Base-by-base conservation (phyloP, 2,329 filamentous ascomycete species). In the Aspergillus sp. region DNA sequence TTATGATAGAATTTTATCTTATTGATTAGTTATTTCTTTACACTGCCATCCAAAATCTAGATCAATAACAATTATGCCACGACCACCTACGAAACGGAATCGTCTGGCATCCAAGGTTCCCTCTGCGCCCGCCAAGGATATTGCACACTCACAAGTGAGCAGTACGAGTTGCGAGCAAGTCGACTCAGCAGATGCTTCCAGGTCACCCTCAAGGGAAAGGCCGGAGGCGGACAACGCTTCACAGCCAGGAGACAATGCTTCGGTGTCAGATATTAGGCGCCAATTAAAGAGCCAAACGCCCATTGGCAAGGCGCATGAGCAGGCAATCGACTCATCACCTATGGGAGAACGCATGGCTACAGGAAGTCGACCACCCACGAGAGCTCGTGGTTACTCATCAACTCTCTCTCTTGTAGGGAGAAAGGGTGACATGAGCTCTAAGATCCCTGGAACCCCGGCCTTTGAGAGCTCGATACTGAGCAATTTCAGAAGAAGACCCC, bases 391-490 rank as follows among this genome's bases (percentile, higher is more conserved):
- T 27, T 68, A 68, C 43, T 68, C 66, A 4, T 66, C 66, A 33
- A 67, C 65, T 9, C 46, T 67, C 26, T 68, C 65, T 6, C 50
- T 68, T 32, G 63, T 53, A 12, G 64, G 62, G n/a, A 58, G 64
- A 39, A 64, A 64, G 49, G 62, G 60, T n/a, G 65, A 68, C 36
- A 51, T 52, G 27, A 54, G 47, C 40, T 62, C 64, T 19, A 63
- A 59, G 26, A 50, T 66, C 26, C 62, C 64, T 27, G 67, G 63
- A 8, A 72, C 69, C 7, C 69, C 69, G 33, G 64, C 58, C 5
- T 68, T 66, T 42, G 69, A 72, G 40, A 67, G 55, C 42, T 72
- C 69, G 4, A 60, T 71, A 42, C 44, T 72, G 43, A 70, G 66
- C 47, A 68, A 70, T 47, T 72, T 72, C 48, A 66, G 68, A 42